These are phyloP conservation scores for Aspergillus sp. DNA, from an alignment of 2,329 filamentous ascomycete species.

Conservation along the genomic window DNA sequence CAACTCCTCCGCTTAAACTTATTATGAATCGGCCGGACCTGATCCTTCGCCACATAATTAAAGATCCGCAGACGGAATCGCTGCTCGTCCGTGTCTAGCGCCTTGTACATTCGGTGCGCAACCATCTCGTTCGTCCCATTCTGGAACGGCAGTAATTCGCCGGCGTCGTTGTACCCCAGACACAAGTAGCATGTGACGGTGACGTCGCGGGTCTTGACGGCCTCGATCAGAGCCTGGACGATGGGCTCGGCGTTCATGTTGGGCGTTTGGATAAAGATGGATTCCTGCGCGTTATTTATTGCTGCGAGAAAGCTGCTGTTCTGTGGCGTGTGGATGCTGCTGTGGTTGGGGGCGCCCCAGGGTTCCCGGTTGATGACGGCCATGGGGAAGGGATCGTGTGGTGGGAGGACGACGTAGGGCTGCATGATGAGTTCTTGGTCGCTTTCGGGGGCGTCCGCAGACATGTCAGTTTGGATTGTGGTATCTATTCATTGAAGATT, in stretches of 20 bases:
- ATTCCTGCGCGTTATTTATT: slow-evolving; percentile 62
- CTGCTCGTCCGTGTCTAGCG: slow-evolving; percentile 55
- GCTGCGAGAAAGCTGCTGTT: slow-evolving; percentile 74
- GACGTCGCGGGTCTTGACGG: slow-evolving; percentile 64
- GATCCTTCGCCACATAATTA: slow-evolving; percentile 75
- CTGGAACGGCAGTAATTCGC: slow-evolving; percentile 73
- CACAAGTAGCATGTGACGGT: slow-evolving; percentile 71
- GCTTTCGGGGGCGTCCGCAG: slow-evolving; percentile 57
- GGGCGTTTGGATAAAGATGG: slow-evolving; percentile 76
- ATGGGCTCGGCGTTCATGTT: slow-evolving; percentile 73
- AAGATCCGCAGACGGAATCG: slow-evolving; percentile 59
- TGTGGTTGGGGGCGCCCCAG: slow-evolving; percentile 64
- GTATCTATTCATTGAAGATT: slow-evolving; percentile 44
- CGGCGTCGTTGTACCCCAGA: slow-evolving; percentile 76
- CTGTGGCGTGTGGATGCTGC: slow-evolving; percentile 66
- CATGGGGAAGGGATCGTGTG: slow-evolving; percentile 64
- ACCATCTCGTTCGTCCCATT: slow-evolving; percentile 76
- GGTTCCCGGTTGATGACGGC: slow-evolving; percentile 70
- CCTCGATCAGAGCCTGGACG: slow-evolving; percentile 62
- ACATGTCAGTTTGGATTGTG: slow-evolving; percentile 54
- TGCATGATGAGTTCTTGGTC: slow-evolving; percentile 60
- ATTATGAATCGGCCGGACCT: slow-evolving; percentile 67
- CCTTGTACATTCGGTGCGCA: slow-evolving; percentile 59
- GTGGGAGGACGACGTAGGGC: slow-evolving; percentile 62
- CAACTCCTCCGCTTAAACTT: slow-evolving; percentile 66